These are phyloP conservation scores for Penicillium mononematosum DNA, from an alignment of 495 filamentous ascomycete species.

Conservation along the genomic window DNA sequence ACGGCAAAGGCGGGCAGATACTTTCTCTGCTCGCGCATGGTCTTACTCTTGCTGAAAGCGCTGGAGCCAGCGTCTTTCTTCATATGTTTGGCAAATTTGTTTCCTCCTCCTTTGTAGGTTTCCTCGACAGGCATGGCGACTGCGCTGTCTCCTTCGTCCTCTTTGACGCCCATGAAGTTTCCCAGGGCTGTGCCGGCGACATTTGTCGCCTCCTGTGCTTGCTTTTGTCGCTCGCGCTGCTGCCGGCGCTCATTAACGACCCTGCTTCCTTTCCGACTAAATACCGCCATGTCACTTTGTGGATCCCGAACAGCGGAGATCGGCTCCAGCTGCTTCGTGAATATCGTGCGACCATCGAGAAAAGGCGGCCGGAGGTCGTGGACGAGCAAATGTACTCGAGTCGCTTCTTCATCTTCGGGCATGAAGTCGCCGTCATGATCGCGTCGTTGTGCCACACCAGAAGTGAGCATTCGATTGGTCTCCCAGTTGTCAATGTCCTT, in stretches of 20 bases:
- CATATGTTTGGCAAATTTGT: constrained; percentile 88
- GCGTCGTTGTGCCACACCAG: constrained; percentile 87
- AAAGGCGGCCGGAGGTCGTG: constrained; percentile 96
- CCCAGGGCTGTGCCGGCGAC: constrained; percentile 88
- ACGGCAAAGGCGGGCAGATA: constrained; percentile 96
- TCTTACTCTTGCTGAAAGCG: constrained; percentile 89
- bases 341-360: constrained; percentile 89
- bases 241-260: constrained; percentile 88
- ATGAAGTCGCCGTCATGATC: constrained; percentile 78
- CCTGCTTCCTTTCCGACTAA: constrained; percentile 91
- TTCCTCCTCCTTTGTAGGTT: constrained; percentile 56
- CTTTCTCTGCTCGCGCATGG: constrained; percentile 86
- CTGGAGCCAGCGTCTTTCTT: constrained; percentile 86
- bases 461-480: constrained; percentile 96
- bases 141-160: constrained; percentile 90
- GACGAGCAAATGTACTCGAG: constrained; percentile 84
- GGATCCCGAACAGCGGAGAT: constrained; percentile 90
- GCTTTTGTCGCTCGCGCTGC: constrained; percentile 90
- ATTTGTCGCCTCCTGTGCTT: constrained; percentile 94
- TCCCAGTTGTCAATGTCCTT: constrained; percentile 98
- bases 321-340: constrained; percentile 96
- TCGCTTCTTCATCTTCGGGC: constrained; percentile 89
- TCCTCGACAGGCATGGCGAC: constrained; percentile 74
- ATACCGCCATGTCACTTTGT: constrained; percentile 99
- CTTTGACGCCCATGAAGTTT: constrained; percentile 91